These are phyloP conservation scores for Zopfia rhizophila DNA, from an alignment of 2,329 filamentous ascomycete genomes.

Conservation along the genomic window DNA sequence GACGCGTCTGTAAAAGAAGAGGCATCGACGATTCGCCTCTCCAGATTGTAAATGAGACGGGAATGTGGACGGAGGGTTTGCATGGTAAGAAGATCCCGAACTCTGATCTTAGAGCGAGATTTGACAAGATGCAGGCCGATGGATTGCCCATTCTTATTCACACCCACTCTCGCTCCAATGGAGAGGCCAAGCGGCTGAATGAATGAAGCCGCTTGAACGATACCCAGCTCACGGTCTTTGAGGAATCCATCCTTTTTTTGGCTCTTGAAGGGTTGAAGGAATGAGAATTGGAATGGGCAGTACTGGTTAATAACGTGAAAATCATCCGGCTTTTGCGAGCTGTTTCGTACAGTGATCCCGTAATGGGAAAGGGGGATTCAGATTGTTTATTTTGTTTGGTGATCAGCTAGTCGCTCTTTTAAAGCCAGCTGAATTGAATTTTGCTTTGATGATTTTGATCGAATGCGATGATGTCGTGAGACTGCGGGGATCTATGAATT, in stretches of 20 bases:
- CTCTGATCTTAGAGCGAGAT: too few species aligned
- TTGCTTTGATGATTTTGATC: too few species aligned
- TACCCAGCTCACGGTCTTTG: constrained; percentile 27
- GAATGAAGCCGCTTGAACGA: constrained; percentile 11
- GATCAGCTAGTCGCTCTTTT: constrained; percentile 20
- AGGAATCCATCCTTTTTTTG: too few species aligned
- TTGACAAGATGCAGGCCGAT: constrained; percentile 45
- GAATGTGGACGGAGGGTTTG: constrained; percentile 49
- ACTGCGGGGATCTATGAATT: constrained; percentile 2
- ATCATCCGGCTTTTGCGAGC: constrained; percentile 38
- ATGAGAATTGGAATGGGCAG: constrained; percentile 5
- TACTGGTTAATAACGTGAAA: constrained; percentile 18
- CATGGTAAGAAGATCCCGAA: constrained; percentile 47
- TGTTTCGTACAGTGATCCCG: constrained; percentile 34
- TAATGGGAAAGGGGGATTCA: constrained; percentile 32
- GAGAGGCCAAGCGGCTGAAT: constrained; percentile 39
- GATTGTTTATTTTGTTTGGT: constrained; percentile 31
- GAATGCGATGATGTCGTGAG: too few species aligned
- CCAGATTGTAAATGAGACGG: constrained; percentile 51
- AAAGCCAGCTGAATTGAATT: constrained; percentile 20
- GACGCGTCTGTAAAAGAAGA: constrained; percentile 43
- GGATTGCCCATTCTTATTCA: constrained; percentile 49
- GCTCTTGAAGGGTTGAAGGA: too few species aligned
- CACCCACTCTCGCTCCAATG: constrained; percentile 47
- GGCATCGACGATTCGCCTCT: constrained; percentile 50